These are phyloP conservation scores for Tulasnella sp. DNA, from an alignment of 768 basidiomycete species.

Conservation along the genomic window DNA sequence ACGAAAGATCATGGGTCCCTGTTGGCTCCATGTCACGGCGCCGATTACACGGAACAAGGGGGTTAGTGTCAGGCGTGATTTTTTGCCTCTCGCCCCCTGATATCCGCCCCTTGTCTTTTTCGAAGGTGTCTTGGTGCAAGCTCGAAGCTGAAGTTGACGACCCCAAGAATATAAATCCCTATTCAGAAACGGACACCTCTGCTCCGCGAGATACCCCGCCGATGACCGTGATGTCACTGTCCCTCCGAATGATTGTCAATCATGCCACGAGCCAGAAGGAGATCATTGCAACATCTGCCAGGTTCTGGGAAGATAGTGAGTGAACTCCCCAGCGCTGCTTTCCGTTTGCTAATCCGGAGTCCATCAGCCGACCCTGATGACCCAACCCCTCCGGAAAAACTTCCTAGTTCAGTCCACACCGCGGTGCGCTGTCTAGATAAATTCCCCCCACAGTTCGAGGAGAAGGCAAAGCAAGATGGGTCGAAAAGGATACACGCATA, in stretches of 20 bases:
- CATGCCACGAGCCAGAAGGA: constrained; percentile 92
- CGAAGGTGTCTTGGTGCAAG: constrained; percentile 93
- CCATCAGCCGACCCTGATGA: constrained; percentile 76
- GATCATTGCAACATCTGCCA: constrained; percentile 70
- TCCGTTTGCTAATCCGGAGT: not conserved
- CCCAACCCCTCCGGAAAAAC: constrained; percentile 76
- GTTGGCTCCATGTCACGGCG: constrained; percentile 83
- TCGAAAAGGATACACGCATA: constrained; percentile 51
- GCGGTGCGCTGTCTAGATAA: constrained; percentile 81
- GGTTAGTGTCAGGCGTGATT: constrained; percentile 39
- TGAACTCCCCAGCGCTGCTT: not conserved
- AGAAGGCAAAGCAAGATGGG: constrained; percentile 49
- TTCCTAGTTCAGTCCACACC: constrained; percentile 74
- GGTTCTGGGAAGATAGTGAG: constrained; percentile 71
- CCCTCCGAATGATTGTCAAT: constrained; percentile 83
- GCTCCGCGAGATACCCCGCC: constrained; percentile 79
- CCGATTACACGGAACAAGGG: constrained; percentile 67
- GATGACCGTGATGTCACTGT: constrained; percentile 81
- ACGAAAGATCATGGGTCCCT: constrained; percentile 97
- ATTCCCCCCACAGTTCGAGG: constrained; percentile 79
- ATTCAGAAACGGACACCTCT: constrained; percentile 55
- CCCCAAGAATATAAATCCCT: constrained; percentile 82
- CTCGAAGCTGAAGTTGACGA: constrained; percentile 73
- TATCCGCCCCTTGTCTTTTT: no score
- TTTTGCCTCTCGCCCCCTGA: no score